These are phyloP conservation scores for Bipolaris sorokiniana DNA, from an alignment of 2,329 filamentous ascomycete genomes.

Conservation along the genomic window DNA sequence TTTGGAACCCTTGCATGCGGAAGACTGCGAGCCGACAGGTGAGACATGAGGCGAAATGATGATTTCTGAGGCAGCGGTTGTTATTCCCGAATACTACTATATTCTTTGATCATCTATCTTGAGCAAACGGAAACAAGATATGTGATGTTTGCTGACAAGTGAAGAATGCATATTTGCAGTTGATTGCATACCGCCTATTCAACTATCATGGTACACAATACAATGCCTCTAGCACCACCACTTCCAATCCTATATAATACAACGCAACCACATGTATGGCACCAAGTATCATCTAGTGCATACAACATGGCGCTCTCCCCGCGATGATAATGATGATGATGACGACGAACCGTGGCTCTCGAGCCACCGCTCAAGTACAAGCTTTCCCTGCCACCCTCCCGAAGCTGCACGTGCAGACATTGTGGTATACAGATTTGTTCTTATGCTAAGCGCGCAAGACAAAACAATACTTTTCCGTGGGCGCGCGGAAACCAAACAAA, in stretches of 20 bases:
- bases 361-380: constrained; percentile 4
- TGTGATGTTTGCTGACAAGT: too few relatives aligned
- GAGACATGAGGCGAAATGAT: not conserved
- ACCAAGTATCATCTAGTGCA: not conserved
- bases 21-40: not conserved
- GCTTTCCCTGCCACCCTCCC: constrained; percentile 5
- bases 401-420: constrained; percentile 11
- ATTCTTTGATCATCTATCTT: too few relatives aligned
- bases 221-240: constrained; percentile 16
- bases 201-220: constrained; percentile 14
- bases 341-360: constrained; percentile 6
- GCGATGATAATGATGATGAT: not conserved
- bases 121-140: too few relatives aligned
- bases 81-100: not conserved
- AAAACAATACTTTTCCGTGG: constrained; percentile 10
- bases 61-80: not conserved
- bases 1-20: not conserved
- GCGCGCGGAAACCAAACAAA: constrained; percentile 5
- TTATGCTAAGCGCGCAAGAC: constrained; percentile 7
- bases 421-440: constrained; percentile 12
- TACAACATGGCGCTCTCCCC: constrained; percentile 7
- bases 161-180: constrained; percentile 1
- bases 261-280: constrained; percentile 19
- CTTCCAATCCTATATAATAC: constrained; percentile 26
- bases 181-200: constrained; percentile 16